Percentiles rank a stretch among this genome's conserved stretches.
Evolutionary conservation across 1,139 yeast species (phyloP).

Genomic region (Ogataea hybrid): DNA sequence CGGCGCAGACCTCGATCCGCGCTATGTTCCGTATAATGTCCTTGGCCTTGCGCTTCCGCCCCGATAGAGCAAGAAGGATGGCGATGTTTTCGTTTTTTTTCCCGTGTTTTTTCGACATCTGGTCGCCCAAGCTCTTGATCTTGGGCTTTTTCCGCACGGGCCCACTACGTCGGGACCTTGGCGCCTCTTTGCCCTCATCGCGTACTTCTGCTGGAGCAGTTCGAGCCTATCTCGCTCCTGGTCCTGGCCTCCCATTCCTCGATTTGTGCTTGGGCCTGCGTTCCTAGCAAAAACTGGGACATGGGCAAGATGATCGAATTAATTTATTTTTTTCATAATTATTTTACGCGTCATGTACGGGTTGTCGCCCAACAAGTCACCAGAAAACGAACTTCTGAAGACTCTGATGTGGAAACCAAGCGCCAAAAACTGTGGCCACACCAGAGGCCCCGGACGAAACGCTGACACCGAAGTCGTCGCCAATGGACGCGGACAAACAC

Average conservation of each 20-base stretch:
- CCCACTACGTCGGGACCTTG: slow-evolving; percentile 1
- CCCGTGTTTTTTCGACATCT: slow-evolving; percentile 21
- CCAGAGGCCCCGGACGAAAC: slow-evolving; percentile 4
- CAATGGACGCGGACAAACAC: slow-evolving; percentile 11
- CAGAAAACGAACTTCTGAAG: slow-evolving; percentile 9
- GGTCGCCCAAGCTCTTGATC: slow-evolving; percentile 20
- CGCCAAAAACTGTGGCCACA: slow-evolving; percentile 5
- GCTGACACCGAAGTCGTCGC: slow-evolving; percentile 7
- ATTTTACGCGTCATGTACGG: slow-evolving; percentile 10
- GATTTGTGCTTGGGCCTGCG: slow-evolving; percentile 29
- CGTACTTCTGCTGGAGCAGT: slow-evolving; percentile 9
- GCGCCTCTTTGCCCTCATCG: slow-evolving; percentile 3
- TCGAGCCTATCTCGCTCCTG: slow-evolving; percentile 10
- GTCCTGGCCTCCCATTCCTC: slow-evolving; percentile 26
- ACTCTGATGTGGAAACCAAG: slow-evolving; percentile 4
- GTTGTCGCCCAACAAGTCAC: slow-evolving; percentile 18
- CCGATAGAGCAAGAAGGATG: slow-evolving; percentile 25
- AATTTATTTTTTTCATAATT: slow-evolving; percentile 1
- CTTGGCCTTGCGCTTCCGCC: slow-evolving; percentile 21
- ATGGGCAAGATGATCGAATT: neutral
- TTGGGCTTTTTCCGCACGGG: slow-evolving; percentile 8
- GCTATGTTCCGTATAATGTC: slow-evolving; percentile 18
- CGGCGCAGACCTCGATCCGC: slow-evolving; percentile 10
- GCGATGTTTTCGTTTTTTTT: slow-evolving; percentile 10
- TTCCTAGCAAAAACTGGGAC: slow-evolving; percentile 23